Base-by-base conservation (phyloP, 176 grass and related monocot species). In the Eremochloa ophiuroides region DNA sequence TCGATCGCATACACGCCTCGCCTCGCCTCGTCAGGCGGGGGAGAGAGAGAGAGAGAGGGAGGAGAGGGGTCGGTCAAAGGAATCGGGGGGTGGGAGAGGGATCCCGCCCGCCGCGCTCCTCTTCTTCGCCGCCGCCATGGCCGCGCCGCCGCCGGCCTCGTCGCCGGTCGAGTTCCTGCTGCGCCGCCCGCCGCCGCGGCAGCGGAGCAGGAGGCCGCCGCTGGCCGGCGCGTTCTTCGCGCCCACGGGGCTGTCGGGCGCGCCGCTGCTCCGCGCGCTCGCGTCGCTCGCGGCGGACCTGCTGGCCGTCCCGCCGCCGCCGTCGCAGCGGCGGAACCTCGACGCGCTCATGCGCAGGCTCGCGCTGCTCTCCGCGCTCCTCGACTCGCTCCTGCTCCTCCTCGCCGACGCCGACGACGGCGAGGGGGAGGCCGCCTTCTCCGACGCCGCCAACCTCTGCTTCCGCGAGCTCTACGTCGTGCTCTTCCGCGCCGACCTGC, bases 401-500 rank as follows among this genome's bases (percentile, higher is more conserved):
- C 82, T 66, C 76, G 41, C 23, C 14, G 75, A 69, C n/a, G n/a
- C n/a, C n/a, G n/a, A n/a, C n/a, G n/a, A n/a, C n/a, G n/a, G n/a
- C n/a, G 6, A 60, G 0, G 69, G 43, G 1, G 37, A 44, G 13
- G 38, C 35, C 11, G 74, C 5, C 10, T 30, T 87, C 74, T 87
- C 84, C 71, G 69, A 88, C 70, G 85, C 91, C 7, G 87, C 87
- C 13, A 84, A 78, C 44, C 87, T 99, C 84, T 99, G 93, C 88
- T 89, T 99, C 41, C 89, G 97, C 26, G 97, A 99, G 88, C 80
- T 99, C 56, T 99, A 96, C 88, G 94, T 99, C 40, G 89, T 95
- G 73, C 85, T 99, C 60, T 95, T 90, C 79, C 97, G 97, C 73
- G 91, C 91, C 58, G 90, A 93, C 73, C 74, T 99, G 71, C 82